These are phyloP conservation scores for Sugiyamaella castrensis DNA, from an alignment of 1,139 yeast species.

Conservation along the genomic window DNA sequence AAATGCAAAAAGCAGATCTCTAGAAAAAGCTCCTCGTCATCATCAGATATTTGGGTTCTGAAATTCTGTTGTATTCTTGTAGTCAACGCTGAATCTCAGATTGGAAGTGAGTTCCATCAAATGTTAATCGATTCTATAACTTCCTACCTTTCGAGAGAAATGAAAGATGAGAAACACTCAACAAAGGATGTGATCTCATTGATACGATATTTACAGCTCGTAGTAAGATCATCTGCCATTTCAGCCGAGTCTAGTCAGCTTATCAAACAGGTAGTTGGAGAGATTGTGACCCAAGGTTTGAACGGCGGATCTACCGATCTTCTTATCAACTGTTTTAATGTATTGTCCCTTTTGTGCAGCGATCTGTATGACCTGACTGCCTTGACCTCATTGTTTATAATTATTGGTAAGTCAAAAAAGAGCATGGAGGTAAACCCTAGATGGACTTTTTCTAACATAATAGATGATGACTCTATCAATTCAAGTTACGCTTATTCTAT, in stretches of 20 bases:
- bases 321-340: conserved; percentile 8
- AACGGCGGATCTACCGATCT: not conserved
- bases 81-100: not conserved
- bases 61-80: conserved; percentile 12
- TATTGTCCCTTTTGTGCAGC: conserved; percentile 11
- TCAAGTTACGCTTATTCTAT: conserved; percentile 4
- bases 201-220: too few relatives aligned
- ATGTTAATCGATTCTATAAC: not conserved
- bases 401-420: conserved; percentile 4
- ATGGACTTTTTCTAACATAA: not conserved
- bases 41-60: conserved; percentile 10
- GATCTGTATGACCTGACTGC: conserved; percentile 11
- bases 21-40: not conserved
- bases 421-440: too few relatives aligned
- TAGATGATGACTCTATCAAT: conserved; percentile 6
- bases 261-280: too few relatives aligned
- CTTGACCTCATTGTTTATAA: conserved; percentile 13
- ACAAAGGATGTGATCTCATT: too few relatives aligned
- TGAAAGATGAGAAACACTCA: too few relatives aligned
- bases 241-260: too few relatives aligned
- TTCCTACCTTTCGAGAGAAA: not conserved
- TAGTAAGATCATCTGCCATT: too few relatives aligned
- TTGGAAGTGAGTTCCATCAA: conserved; percentile 1
- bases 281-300: too few relatives aligned
- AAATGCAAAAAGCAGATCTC: conserved; percentile 5